Base-by-base conservation (phyloP, 495 filamentous ascomycete species). In the Podospora pseudopauciseta region DNA sequence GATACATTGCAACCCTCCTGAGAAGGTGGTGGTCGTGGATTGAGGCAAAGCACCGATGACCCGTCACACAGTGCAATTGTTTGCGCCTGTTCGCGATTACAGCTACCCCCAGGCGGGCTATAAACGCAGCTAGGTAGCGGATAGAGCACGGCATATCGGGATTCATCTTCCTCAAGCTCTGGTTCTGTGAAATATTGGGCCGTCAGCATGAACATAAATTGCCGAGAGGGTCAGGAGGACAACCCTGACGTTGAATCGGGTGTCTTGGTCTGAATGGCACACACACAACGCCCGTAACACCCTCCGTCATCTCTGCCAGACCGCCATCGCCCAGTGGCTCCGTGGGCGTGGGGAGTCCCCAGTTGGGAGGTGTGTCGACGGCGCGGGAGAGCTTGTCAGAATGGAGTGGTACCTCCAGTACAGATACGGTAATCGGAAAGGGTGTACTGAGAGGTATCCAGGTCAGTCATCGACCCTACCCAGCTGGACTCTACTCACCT, bases 171-270 rank as follows among this genome's bases (percentile, higher is more conserved):
- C n/a, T 58, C n/a, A 26, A 15, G 55, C 18, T 58, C 55, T 58
- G n/a, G 55, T 49, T 49, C 39, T 13, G 55, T 58, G n/a, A 58
- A n/a, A 26, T 20, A 20, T 58, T 19, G 32, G 61, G 32, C 23
- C 30, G 61, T 63, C 61, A 63, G 61, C 61, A 63, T 63, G 61
- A 49, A 49, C 30, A 63, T 63, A 63, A 63, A 63, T 63, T 63
- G 61, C 30, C 30, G 28, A 32, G 34, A 49, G 27, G 61, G 32
- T 63, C 61, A 63, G 32, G 61, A 49, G 61, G 61, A 44, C 61
- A 32, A n/a, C 4, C 19, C 15, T 49, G 18, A 63, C 34, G 61
- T 49, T 63, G 30, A 63, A 63, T 44, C 32, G 18, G 20, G 23
- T 58, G 55, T 58, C 55, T 58, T 26, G 55, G 55, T 20, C 23